Percentiles rank a stretch among this genome's conserved stretches.
These are phyloP conservation scores for Kwoniella bestiolae DNA, from an alignment of 768 basidiomycete genomes.

Conservation along the genomic window DNA sequence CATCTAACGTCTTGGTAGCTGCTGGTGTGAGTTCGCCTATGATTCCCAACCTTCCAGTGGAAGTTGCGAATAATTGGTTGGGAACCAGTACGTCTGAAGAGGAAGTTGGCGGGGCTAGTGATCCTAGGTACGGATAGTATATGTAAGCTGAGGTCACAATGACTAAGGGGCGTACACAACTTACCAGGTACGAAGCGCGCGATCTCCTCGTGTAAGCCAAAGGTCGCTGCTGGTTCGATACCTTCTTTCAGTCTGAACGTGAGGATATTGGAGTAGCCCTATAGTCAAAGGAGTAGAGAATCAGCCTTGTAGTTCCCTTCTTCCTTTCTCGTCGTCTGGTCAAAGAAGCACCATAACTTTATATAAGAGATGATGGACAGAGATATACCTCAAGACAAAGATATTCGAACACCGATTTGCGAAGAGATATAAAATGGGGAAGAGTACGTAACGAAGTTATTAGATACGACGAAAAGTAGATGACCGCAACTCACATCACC, in stretches of 20 bases:
- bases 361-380: no score
- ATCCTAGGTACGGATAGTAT: constrained; percentile 25
- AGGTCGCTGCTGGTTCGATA: constrained; percentile 50
- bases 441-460: no score
- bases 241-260: constrained; percentile 51
- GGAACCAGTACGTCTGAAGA: constrained; percentile 38
- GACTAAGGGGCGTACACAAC: neutral
- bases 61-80: constrained; percentile 50
- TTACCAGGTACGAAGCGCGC: constrained; percentile 44
- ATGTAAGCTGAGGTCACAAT: neutral
- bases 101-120: constrained; percentile 44
- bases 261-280: constrained; percentile 52
- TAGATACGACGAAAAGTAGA: neutral
- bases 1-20: constrained; percentile 42
- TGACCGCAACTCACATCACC: constrained; percentile 49
- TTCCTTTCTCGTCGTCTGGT: no score
- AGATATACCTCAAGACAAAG: no score
- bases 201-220: constrained; percentile 55
- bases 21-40: constrained; percentile 49
- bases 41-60: constrained; percentile 50
- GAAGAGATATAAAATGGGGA: no score
- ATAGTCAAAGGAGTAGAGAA: no score
- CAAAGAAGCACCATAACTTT: no score
- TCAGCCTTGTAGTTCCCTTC: no score
- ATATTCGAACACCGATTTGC: no score